Evolutionary conservation across 2,329 filamentous ascomycete genomes (phyloP), one percentile per base, ranked within the genome.

Genomic region (Colletotrichum cuscutae): DNA sequence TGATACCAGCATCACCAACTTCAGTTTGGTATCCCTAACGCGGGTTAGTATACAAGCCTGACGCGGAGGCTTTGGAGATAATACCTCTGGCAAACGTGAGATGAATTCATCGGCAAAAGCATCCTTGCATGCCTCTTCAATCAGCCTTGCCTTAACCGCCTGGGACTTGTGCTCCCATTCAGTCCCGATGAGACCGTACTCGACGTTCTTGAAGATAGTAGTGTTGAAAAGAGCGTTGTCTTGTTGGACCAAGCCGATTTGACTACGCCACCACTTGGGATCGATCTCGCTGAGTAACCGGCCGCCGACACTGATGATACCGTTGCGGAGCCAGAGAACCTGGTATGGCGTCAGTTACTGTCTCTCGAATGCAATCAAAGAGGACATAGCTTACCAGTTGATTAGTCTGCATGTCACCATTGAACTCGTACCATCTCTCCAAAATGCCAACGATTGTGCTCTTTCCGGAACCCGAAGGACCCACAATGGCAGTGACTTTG

Each of bases 211-310:
- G 65, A 87, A 37, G n/a, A 91, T 87, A 1, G 87, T 85, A 9
- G 86, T 84, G 64, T 88, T 88, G 77, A 90, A 90, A 0, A 89
- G 80, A 53, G 87, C 85, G 49, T 72, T 72, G 49, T 72, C 72
- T 80, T 98, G 97, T 74, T 94, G 95, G 65, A 99, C 97, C 5
- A 98, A 87, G 1, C 95, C 92, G 77, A 99, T 95, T 78, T 98
- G 95, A 79, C 95, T 94, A 68, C 97, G 92, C 74, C 98, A 85
- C 96, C 96, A 98, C 64, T 91, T 90, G 37, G 98, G 88, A 78
- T 98, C 98, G 61, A 98, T 86, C 0, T 87, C 92, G 77, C 90
- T 90, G 67, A 98, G 56, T 13, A 65, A 28, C 2, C 62, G 61
- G 0, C 62, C 68, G 11, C 71, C 71, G n/a, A 70, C 69, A n/a